A percentile compares a stretch with the other conserved stretches of the same genome.
These are phyloP conservation scores for Gynostemma pentaphyllum DNA, from an alignment of 306 rosid genomes.

Conservation along the genomic window DNA sequence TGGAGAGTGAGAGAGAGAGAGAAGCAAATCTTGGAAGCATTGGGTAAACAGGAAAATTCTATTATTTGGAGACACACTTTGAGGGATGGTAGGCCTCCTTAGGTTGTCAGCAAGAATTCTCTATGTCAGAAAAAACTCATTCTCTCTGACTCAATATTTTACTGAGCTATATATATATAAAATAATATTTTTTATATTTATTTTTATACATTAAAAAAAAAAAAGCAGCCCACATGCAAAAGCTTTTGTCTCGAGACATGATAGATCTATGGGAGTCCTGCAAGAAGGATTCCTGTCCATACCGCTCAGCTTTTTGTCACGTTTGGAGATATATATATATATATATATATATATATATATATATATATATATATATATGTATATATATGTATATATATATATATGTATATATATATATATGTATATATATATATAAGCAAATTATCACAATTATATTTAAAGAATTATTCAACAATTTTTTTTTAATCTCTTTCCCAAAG, in stretches of 20 bases:
- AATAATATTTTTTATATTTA: not conserved
- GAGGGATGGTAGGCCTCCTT: not conserved
- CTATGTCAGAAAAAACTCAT: slow-evolving; percentile 8
- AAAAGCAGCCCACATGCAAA: slow-evolving; percentile 23
- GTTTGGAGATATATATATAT: slow-evolving; percentile 14
- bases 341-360: too few relatives aligned
- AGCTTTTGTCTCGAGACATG: slow-evolving; percentile 15
- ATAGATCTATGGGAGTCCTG: slow-evolving; percentile 21
- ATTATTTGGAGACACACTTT: slow-evolving; percentile 4
- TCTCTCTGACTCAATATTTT: not conserved
- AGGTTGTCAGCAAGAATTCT: slow-evolving; percentile 10
- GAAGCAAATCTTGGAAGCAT: not conserved
- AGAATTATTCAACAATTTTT: too few relatives aligned
- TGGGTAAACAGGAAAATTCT: not conserved
- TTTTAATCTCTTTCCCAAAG: too few relatives aligned
- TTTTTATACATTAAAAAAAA: not conserved
- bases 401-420: too few relatives aligned
- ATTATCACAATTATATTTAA: too few relatives aligned
- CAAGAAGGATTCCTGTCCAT: slow-evolving; percentile 50
- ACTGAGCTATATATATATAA: too few relatives aligned
- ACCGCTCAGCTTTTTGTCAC: slow-evolving; percentile 47
- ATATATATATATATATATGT: too few relatives aligned
- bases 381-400: too few relatives aligned
- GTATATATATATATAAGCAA: too few relatives aligned
- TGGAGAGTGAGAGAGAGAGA: not conserved